Evolutionary conservation across 192 early-diverging fungal genomes (phyloP).

Genomic region (Powellomyces hirtus): DNA sequence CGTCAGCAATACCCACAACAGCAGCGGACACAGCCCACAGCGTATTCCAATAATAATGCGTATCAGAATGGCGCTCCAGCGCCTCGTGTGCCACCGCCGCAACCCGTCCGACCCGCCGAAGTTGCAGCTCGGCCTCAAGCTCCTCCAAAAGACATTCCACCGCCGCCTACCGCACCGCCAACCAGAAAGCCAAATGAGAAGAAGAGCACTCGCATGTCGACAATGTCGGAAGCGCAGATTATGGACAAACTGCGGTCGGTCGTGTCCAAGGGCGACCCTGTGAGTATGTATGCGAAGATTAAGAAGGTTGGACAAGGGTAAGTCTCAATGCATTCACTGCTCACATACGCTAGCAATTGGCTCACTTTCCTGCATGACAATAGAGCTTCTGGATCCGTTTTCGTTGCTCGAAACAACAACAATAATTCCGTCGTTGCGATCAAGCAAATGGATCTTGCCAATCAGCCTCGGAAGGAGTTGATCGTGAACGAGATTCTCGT

Average conservation of each 20-base stretch:
- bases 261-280: slow-evolving; percentile 90
- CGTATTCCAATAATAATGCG: slow-evolving; percentile 1
- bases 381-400: slow-evolving; percentile 86
- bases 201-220: slow-evolving; percentile 71
- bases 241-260: slow-evolving; percentile 89
- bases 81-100: slow-evolving; percentile 7
- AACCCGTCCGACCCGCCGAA: slow-evolving; percentile 19
- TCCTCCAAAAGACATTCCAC: slow-evolving; percentile 24
- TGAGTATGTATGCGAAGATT: slow-evolving; percentile 84
- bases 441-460: slow-evolving; percentile 62
- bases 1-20: slow-evolving; percentile 57
- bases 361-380: too few species aligned
- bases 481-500: slow-evolving; percentile 79
- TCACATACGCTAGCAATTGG: too few species aligned
- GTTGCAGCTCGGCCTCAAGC: slow-evolving; percentile 25
- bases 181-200: neutral
- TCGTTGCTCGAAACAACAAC: slow-evolving; percentile 73
- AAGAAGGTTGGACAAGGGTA: slow-evolving; percentile 97
- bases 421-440: slow-evolving; percentile 50
- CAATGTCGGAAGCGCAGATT: slow-evolving; percentile 88
- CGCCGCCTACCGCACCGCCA: slow-evolving; percentile 25
- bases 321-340: slow-evolving; percentile 4
- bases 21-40: neutral
- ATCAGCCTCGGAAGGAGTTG: slow-evolving; percentile 60
- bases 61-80: neutral